Evolutionary conservation across 148 eudicot genomes (phyloP).

Genomic region (Beta vulgaris): DNA sequence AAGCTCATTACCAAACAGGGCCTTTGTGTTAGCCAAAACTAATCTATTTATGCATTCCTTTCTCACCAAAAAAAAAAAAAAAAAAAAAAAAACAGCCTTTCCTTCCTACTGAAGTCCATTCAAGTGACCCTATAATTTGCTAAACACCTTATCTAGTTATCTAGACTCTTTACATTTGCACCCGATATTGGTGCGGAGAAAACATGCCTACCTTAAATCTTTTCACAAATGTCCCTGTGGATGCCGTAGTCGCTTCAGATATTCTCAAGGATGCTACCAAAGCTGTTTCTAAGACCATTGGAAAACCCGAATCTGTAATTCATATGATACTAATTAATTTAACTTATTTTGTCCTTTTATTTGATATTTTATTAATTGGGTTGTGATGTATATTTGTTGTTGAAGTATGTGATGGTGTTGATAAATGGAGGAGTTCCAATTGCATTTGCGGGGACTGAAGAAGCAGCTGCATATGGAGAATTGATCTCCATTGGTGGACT

Average conservation of each 20-base stretch:
- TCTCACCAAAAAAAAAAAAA: too few species aligned
- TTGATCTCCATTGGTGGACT: conserved; percentile 87
- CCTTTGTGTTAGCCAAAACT: too few species aligned
- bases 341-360: not conserved
- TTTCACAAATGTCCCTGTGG: conserved; percentile 83
- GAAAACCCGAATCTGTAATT: conserved; percentile 85
- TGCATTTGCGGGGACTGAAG: conserved; percentile 91
- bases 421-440: conserved; percentile 84
- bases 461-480: conserved; percentile 91
- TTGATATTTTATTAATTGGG: not conserved
- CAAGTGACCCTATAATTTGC: too few species aligned
- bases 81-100: too few species aligned
- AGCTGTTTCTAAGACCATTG: conserved; percentile 81
- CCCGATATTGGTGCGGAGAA: too few species aligned
- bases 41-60: too few species aligned
- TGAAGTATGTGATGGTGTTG: conserved; percentile 89
- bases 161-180: too few species aligned
- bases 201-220: conserved; percentile 89
- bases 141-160: too few species aligned
- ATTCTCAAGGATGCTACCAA: conserved; percentile 94
- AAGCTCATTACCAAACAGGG: too few species aligned
- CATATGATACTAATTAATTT: not conserved
- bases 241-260: conserved; percentile 73
- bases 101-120: too few species aligned
- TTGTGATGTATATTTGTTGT: not conserved